These are phyloP conservation scores for Solanum chmielewskii DNA, from an alignment of 257 asterid species.

Conservation along the genomic window DNA sequence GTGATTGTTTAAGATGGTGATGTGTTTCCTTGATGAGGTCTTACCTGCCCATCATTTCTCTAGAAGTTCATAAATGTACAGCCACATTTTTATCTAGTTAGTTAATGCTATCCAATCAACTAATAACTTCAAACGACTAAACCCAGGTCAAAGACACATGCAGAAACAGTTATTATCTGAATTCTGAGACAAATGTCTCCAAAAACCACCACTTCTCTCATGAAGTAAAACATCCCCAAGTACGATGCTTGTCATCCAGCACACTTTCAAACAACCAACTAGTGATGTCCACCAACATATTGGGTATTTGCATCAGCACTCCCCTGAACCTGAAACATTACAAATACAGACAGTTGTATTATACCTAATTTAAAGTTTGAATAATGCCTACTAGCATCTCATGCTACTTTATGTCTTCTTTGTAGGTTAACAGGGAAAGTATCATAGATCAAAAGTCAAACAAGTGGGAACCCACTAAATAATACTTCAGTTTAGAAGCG, in stretches of 20 bases:
- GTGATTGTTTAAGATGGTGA: neutral
- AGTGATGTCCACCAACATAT: constrained; percentile 19
- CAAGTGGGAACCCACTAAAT: neutral
- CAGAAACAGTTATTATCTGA: no score
- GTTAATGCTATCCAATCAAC: no score
- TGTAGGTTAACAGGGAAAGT: neutral
- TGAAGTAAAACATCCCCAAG: neutral
- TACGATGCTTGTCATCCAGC: neutral
- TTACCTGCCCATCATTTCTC: no score
- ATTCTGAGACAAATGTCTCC: neutral
- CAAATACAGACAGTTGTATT: neutral
- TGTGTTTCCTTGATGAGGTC: neutral
- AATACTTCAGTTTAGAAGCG: neutral
- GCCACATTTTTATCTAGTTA: no score
- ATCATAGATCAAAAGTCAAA: neutral
- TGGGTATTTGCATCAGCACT: constrained; percentile 6
- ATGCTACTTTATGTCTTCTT: neutral
- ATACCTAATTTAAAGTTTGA: neutral
- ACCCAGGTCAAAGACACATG: no score
- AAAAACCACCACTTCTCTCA: neutral
- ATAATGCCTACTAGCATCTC: neutral
- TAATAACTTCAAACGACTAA: no score
- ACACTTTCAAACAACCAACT: neutral
- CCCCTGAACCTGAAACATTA: constrained; percentile 18
- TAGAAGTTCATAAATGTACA: no score